Conservation (phyloP, 495 filamentous ascomycete genomes). For the Amphirosellinia nigrospora region DNA sequence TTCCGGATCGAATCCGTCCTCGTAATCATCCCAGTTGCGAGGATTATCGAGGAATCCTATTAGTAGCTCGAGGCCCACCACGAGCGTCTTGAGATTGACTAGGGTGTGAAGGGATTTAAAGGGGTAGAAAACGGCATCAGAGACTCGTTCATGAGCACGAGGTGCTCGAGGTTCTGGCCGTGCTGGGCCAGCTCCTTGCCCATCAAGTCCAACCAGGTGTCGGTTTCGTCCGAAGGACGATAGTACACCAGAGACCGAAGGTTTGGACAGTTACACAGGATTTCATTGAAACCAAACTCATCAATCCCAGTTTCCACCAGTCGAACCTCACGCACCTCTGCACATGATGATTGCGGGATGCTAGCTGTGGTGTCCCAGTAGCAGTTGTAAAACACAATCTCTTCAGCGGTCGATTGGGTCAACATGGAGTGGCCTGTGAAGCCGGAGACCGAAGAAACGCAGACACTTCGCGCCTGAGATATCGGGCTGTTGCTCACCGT, state of each 20-base stretch:
- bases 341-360: background rate
- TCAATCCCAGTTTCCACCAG: background rate
- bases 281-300: background rate
- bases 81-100: background rate
- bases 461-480: background rate
- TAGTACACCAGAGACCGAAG: background rate
- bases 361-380: background rate
- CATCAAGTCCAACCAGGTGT: background rate
- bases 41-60: background rate
- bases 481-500: background rate
- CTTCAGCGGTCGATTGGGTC: background rate
- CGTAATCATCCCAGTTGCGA: background rate
- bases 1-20: background rate
- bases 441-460: background rate
- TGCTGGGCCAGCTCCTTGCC: background rate
- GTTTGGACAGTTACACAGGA: background rate
- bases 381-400: background rate
- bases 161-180: background rate
- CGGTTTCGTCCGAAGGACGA: background rate
- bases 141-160: background rate
- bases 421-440: background rate
- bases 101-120: background rate
- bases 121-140: background rate
- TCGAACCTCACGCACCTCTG: background rate
- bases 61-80: constrained; percentile 18